Evolutionary conservation across 2,329 filamentous ascomycete species (phyloP).

Genomic region (Arthrobotrys megalospora): DNA sequence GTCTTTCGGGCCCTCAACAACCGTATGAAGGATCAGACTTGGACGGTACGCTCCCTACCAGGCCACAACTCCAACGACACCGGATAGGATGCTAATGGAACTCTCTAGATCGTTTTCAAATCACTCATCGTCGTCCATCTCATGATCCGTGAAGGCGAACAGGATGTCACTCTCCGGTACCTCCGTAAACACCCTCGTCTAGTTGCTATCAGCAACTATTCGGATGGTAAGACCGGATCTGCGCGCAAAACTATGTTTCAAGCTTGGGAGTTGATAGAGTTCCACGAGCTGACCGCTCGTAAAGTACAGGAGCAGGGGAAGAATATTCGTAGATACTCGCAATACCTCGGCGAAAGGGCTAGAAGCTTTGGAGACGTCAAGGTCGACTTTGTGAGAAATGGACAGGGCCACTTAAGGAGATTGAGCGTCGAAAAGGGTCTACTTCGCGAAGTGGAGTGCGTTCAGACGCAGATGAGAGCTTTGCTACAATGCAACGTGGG

Average conservation of each 20-base stretch:
- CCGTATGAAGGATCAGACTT: slow-evolving; percentile 93
- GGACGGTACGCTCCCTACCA: slow-evolving; percentile 78
- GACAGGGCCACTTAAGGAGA: slow-evolving; percentile 85
- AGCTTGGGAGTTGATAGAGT: slow-evolving; percentile 47
- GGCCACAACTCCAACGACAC: not conserved
- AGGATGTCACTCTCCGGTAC: slow-evolving; percentile 88
- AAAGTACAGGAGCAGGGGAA: slow-evolving; percentile 92
- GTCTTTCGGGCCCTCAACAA: slow-evolving; percentile 93
- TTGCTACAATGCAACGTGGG: slow-evolving; percentile 88
- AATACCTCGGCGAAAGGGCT: slow-evolving; percentile 86
- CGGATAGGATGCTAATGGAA: slow-evolving; percentile 10
- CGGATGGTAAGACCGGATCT: slow-evolving; percentile 78
- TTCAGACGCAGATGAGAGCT: slow-evolving; percentile 88
- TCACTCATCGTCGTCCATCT: slow-evolving; percentile 93
- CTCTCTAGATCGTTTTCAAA: slow-evolving; percentile 80
- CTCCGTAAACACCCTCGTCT: slow-evolving; percentile 85
- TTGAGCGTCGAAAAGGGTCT: slow-evolving; percentile 92
- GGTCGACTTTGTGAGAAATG: slow-evolving; percentile 88
- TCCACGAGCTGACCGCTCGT: slow-evolving; percentile 54
- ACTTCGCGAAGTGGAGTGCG: slow-evolving; percentile 88
- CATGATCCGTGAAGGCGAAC: slow-evolving; percentile 96
- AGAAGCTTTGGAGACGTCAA: slow-evolving; percentile 86
- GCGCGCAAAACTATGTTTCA: slow-evolving; percentile 44
- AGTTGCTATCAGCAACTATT: slow-evolving; percentile 90
- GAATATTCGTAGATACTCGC: slow-evolving; percentile 92